phyloP scores from a whole-genome alignment of 2,329 filamentous ascomycete species.

The Xylariales sp. region DNA sequence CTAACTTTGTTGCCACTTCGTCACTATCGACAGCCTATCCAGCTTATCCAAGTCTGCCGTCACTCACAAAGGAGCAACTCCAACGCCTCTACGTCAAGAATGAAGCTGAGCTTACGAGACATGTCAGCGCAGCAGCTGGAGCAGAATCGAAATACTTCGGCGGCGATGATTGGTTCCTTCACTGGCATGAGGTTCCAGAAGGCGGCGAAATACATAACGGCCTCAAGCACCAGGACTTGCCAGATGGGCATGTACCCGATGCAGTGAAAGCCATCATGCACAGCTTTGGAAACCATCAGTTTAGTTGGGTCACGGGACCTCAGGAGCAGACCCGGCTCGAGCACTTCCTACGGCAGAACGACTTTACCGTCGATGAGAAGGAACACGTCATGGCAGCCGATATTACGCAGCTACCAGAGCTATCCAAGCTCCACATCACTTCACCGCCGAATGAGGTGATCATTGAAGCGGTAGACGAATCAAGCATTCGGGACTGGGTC shows the following conservation, averaged over 20 bases:
- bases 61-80: constrained; percentile 8
- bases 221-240: constrained; percentile 13
- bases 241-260: constrained; percentile 1
- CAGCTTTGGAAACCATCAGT: constrained; percentile 7
- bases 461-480: not conserved
- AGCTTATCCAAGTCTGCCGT: not conserved
- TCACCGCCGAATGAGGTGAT: no score
- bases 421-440: no score
- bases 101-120: constrained; percentile 16
- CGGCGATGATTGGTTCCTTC: constrained; percentile 13
- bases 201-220: constrained; percentile 10
- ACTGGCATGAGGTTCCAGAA: constrained; percentile 12
- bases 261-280: constrained; percentile 11
- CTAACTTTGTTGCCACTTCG: no score
- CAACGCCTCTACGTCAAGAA: constrained; percentile 14
- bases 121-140: constrained; percentile 13
- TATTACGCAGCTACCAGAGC: constrained; percentile 1
- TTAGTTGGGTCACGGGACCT: constrained; percentile 16
- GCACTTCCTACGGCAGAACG: constrained; percentile 9
- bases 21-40: no score
- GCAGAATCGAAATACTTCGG: constrained; percentile 12
- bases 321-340: constrained; percentile 14
- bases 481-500: constrained; percentile 11
- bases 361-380: constrained; percentile 11
- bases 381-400: constrained; percentile 12